Conservation (phyloP, 2,329 filamentous ascomycete species). For the Aureobasidium subglaciale region DNA sequence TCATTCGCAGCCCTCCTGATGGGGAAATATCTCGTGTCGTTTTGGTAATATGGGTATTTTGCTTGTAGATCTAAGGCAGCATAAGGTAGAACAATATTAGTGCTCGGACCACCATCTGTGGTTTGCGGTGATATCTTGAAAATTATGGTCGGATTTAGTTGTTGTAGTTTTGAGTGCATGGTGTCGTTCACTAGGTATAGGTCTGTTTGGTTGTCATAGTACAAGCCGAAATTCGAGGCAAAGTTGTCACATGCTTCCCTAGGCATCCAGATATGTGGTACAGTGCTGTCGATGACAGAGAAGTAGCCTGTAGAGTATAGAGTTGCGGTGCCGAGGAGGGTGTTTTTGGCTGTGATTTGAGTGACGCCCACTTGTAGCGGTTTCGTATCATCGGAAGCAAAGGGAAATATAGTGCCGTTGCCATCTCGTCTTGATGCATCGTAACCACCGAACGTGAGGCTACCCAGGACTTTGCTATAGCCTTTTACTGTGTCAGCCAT, state of each 20-base stretch:
- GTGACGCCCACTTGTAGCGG: constrained; percentile 53
- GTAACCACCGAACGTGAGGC: constrained; percentile 63
- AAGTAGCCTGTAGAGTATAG: constrained; percentile 35
- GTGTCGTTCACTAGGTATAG: constrained; percentile 34
- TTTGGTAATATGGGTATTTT: constrained; percentile 48
- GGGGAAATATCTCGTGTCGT: constrained; percentile 60
- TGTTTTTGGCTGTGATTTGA: constrained; percentile 29
- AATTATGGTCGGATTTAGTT: constrained; percentile 37
- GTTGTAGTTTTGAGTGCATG: constrained; percentile 26
- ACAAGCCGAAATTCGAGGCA: constrained; percentile 31
- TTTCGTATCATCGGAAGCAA: constrained; percentile 48
- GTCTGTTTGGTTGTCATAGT: constrained; percentile 29
- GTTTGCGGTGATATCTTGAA: constrained; percentile 35
- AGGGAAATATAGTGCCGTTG: constrained; percentile 54
- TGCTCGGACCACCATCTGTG: constrained; percentile 30
- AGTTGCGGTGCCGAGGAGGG: constrained; percentile 28
- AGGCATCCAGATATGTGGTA: constrained; percentile 37
- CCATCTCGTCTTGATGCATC: constrained; percentile 55
- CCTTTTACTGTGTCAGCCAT: constrained; percentile 25
- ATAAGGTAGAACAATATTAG: constrained; percentile 42
- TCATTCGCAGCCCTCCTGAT: constrained; percentile 50
- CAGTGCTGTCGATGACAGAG: constrained; percentile 36
- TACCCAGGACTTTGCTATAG: constrained; percentile 32
- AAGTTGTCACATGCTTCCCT: constrained; percentile 28
- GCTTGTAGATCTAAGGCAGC: constrained; percentile 42